Percentiles rank a stretch among this genome's conserved stretches.
Evolutionary conservation across 1,284 basidiomycete species (phyloP).

Genomic region (Puccinia polysora): DNA sequence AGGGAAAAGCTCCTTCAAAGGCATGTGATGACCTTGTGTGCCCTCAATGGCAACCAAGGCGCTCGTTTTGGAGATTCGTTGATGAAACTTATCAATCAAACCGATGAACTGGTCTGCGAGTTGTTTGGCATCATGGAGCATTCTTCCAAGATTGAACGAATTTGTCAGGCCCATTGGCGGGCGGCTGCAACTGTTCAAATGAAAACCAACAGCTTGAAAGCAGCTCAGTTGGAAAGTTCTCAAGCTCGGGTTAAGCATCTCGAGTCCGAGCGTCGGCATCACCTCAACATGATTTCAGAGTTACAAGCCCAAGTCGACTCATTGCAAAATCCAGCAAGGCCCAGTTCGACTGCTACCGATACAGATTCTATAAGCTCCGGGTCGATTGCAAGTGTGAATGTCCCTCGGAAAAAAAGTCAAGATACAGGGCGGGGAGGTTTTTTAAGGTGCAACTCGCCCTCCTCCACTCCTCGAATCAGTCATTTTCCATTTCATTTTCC

Average conservation of each 20-base stretch:
- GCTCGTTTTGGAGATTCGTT: slow-evolving; percentile 20
- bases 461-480: slow-evolving; percentile 11
- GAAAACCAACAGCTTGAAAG: background rate
- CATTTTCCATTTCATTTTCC: slow-evolving; percentile 3
- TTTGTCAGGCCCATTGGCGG: slow-evolving; percentile 34
- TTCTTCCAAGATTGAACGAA: slow-evolving; percentile 17
- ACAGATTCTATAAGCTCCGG: background rate
- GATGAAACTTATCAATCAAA: slow-evolving; percentile 13
- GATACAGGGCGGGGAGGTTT: background rate
- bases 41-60: slow-evolving; percentile 28
- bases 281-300: slow-evolving; percentile 16
- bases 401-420: background rate
- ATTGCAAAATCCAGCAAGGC: slow-evolving; percentile 12
- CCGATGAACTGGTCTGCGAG: slow-evolving; percentile 14
- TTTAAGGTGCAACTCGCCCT: slow-evolving; percentile 1
- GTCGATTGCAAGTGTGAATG: background rate
- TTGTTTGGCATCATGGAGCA: background rate
- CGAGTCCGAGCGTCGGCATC: slow-evolving; percentile 10
- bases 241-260: slow-evolving; percentile 16
- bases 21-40: slow-evolving; percentile 5
- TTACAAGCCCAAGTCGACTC: slow-evolving; percentile 21
- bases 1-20: slow-evolving; percentile 31
- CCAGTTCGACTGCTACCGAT: background rate
- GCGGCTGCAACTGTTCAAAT: slow-evolving; percentile 34
- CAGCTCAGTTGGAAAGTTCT: slow-evolving; percentile 11